Evolutionary conservation across 2,329 filamentous ascomycete genomes (phyloP), one percentile per base, ranked within the genome.

Genomic region (Fusarium tricinctum): DNA sequence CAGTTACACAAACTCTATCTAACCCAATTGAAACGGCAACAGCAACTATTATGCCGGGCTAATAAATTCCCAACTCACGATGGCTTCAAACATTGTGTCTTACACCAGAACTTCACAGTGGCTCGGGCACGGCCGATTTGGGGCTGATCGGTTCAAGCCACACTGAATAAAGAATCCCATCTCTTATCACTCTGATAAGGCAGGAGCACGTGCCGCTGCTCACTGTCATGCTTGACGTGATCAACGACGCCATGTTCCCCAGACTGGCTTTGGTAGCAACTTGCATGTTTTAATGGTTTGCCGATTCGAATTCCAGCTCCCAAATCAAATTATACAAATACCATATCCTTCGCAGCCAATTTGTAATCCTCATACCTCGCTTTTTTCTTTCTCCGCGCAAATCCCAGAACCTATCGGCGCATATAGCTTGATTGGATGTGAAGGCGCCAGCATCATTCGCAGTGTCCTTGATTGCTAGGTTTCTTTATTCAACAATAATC

Each of bases 121-220:
- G 35, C 35, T 38, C 35, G 35, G 35, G 35, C 17, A 38, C n/a
- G 8, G 17, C 35, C 35, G 35, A n/a, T n/a, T 10, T 38, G 35
- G n/a, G 35, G 35, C 35, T 38, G 35, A 10, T 38, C 35, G 17
- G 35, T n/a, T 38, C n/a, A 38, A 38, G 35, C 35, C 35, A 38
- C 35, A 38, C 35, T 38, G 35, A 38, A 38, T 38, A 17, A 38
- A 38, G 15, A 38, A n/a, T 38, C 35, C 35, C 17, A n/a, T 38
- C 30, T 49, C 67, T 68, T 71, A 73, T 74, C 69, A 55, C 17
- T 22, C 23, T 12, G 71, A 73, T 73, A 73, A 73, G 71, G 30
- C 28, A 55, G 33, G 58, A 68, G 67, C 68, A 73, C 67, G 59
- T 72, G 70, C 71, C 67, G 54, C 46, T 63, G 22, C 43, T 68